phyloP scores from a whole-genome alignment of 73 alveolate species.

The Paramecium sonneborni region DNA sequence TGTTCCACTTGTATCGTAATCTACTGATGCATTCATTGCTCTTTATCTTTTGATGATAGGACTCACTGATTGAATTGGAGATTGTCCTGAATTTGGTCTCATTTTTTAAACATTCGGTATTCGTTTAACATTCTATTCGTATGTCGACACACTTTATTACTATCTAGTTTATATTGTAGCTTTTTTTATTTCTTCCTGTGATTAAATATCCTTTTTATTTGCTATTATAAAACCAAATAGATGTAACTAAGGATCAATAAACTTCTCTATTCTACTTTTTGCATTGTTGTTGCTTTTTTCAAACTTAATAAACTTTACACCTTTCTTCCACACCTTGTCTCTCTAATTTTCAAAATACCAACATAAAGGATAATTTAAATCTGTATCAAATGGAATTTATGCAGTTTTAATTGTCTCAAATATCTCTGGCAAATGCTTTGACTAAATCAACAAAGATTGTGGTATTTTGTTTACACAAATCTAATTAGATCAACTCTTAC shows the following conservation, averaged over 20 bases:
- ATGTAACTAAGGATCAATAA: constrained; percentile 44
- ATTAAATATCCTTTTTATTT: neutral
- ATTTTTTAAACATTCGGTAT: neutral
- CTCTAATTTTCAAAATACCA: constrained; percentile 56
- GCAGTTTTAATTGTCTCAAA: constrained; percentile 53
- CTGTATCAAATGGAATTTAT: constrained; percentile 57
- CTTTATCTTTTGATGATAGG: constrained; percentile 1
- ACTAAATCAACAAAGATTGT: constrained; percentile 8
- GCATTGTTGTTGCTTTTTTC: constrained; percentile 12
- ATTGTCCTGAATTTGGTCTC: constrained; percentile 17
- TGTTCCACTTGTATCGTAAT: neutral
- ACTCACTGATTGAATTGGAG: constrained; percentile 12
- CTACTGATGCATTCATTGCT: neutral
- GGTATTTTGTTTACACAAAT: constrained; percentile 65
- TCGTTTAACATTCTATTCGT: neutral
- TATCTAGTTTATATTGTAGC: neutral
- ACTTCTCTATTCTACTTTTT: neutral
- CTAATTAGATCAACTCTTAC: constrained; percentile 29
- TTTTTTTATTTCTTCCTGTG: neutral
- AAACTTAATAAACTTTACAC: constrained; percentile 19
- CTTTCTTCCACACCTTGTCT: constrained; percentile 43
- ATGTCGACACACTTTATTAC: neutral
- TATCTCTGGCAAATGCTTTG: constrained; percentile 47
- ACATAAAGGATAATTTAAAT: constrained; percentile 39
- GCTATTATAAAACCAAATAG: constrained; percentile 47